These are phyloP conservation scores for Tephrocybe sp. DNA, from an alignment of 768 basidiomycete genomes.

Conservation along the genomic window DNA sequence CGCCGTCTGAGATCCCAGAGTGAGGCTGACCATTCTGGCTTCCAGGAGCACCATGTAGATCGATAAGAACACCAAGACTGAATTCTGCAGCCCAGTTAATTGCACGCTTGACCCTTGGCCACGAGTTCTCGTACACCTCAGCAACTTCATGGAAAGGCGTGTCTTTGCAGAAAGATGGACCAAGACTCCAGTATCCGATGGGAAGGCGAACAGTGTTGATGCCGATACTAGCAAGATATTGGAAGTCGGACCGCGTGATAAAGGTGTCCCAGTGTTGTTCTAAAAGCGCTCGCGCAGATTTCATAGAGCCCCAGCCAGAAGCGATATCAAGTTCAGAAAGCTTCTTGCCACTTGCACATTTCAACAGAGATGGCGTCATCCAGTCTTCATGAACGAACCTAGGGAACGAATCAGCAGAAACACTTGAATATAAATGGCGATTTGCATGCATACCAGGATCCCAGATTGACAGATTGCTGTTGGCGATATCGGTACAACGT, in stretches of 20 bases:
- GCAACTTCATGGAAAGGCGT: conserved; percentile 62
- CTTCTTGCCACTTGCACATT: conserved; percentile 49
- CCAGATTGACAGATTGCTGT: conserved; percentile 63
- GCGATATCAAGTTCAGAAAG: conserved; percentile 66
- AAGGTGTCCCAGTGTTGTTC: conserved; percentile 80
- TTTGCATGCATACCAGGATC: conserved; percentile 51
- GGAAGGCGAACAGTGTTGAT: conserved; percentile 68
- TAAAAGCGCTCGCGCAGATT: conserved; percentile 45
- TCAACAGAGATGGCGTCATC: conserved; percentile 70
- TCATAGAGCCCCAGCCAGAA: conserved; percentile 50
- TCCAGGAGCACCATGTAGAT: conserved; percentile 72
- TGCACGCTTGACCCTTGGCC: conserved; percentile 60
- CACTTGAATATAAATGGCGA: no score
- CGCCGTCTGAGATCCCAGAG: conserved; percentile 58
- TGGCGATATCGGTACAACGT: conserved; percentile 58
- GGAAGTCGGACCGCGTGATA: conserved; percentile 62
- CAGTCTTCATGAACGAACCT: conserved; percentile 76
- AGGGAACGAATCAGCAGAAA: background rate
- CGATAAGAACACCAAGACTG: conserved; percentile 68
- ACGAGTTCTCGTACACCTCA: conserved; percentile 60
- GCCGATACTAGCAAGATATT: conserved; percentile 60
- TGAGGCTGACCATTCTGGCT: conserved; percentile 75
- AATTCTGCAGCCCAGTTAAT: conserved; percentile 55
- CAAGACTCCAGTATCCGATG: conserved; percentile 62
- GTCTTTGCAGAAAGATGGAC: conserved; percentile 52